A percentile compares a stretch with the other conserved stretches of the same genome.
These are phyloP conservation scores for Remersonia thermophila DNA, from an alignment of 2,329 filamentous ascomycete species.

Conservation along the genomic window DNA sequence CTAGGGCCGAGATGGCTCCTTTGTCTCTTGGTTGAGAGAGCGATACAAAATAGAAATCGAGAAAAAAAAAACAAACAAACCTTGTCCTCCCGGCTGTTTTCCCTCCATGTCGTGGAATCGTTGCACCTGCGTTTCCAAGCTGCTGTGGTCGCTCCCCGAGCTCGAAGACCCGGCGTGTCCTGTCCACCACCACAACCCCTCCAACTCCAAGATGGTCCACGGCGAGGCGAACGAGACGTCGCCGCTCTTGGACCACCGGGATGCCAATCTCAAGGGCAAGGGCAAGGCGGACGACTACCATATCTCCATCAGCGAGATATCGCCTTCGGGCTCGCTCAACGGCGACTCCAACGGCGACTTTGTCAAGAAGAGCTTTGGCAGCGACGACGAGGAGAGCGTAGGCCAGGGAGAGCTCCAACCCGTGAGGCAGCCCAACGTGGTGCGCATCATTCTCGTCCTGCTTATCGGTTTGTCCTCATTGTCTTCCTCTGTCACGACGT, in stretches of 20 bases:
- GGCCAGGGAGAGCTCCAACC: conserved; percentile 1
- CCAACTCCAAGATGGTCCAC: conserved; percentile 5
- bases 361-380: not conserved
- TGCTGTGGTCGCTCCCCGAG: too few species aligned
- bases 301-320: conserved; percentile 2
- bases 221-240: conserved; percentile 7
- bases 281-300: not conserved
- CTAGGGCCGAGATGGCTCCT: too few species aligned
- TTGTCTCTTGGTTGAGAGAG: too few species aligned
- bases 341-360: not conserved
- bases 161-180: not conserved
- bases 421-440: conserved; percentile 4
- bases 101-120: not conserved
- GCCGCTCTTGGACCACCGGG: conserved; percentile 5
- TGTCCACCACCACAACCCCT: not conserved
- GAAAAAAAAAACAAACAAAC: too few species aligned
- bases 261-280: not conserved
- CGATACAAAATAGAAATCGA: too few species aligned
- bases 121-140: not conserved
- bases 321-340: not conserved
- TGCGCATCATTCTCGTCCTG: conserved; percentile 14
- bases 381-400: conserved; percentile 8
- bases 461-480: conserved; percentile 15
- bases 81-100: too few species aligned
- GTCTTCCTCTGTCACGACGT: too few species aligned